phyloP scores from a whole-genome alignment of 352 stramenopile genomes.

The Phytopythium ostracodes region DNA sequence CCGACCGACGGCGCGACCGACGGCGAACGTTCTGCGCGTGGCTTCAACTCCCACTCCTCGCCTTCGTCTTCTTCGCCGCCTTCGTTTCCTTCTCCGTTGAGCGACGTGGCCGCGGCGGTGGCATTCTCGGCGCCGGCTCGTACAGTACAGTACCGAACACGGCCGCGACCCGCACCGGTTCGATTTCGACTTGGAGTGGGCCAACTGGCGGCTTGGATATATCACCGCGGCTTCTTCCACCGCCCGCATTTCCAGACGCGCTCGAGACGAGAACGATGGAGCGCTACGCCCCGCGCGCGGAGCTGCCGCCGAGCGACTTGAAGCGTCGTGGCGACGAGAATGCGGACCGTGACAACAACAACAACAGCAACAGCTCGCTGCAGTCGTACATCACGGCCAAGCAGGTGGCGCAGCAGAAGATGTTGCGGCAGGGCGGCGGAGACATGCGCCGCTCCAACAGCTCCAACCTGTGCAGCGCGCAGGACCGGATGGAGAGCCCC shows the following conservation, averaged over 20 bases:
- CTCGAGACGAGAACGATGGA: background rate
- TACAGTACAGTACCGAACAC: too few relatives aligned
- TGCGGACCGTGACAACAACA: background rate
- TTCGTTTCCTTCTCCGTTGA: background rate
- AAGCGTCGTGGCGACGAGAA: constrained; percentile 13
- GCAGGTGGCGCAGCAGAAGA: constrained; percentile 56
- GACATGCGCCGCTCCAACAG: constrained; percentile 39
- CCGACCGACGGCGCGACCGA: background rate
- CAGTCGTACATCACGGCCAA: constrained; percentile 61
- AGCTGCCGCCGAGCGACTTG: constrained; percentile 7
- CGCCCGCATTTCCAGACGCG: background rate
- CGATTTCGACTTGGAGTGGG: background rate
- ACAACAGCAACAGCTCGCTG: constrained; percentile 18
- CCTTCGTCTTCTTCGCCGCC: background rate
- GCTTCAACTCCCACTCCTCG: constrained; percentile 2
- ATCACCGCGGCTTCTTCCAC: background rate
- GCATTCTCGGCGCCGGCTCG: background rate
- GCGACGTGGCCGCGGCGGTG: too few relatives aligned
- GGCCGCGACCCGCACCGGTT: background rate
- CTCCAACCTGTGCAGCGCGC: constrained; percentile 22
- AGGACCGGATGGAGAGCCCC: constrained; percentile 7
- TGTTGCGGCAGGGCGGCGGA: constrained; percentile 20
- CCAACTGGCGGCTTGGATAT: background rate
- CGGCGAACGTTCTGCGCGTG: background rate
- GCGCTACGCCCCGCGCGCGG: background rate